Conservation (phyloP, 495 filamentous ascomycete genomes). For the Aspergillus affinis region DNA sequence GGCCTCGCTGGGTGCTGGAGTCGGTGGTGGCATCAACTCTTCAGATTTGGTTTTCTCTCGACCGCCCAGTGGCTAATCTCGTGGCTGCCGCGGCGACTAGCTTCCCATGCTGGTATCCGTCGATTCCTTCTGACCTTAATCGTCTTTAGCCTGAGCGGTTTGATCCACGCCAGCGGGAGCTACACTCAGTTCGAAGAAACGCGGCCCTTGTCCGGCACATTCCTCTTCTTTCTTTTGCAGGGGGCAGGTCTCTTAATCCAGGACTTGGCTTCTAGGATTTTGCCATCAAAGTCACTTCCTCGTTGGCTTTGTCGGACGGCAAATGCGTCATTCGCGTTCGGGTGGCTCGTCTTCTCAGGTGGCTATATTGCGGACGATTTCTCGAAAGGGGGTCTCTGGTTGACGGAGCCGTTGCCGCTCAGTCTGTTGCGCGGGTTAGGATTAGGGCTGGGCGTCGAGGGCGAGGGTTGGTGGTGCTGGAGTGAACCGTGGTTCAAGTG, state of each 20-base stretch:
- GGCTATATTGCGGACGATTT: constrained; percentile 61
- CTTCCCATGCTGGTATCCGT: constrained; percentile 18
- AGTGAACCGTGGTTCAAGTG: constrained; percentile 49
- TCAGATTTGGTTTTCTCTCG: constrained; percentile 68
- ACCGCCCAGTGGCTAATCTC: constrained; percentile 52
- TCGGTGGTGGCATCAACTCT: constrained; percentile 86
- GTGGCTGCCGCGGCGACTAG: constrained; percentile 26
- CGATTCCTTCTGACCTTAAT: constrained; percentile 36
- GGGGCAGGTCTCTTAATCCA: constrained; percentile 56
- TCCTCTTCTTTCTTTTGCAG: constrained; percentile 59
- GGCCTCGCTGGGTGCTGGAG: constrained; percentile 79
- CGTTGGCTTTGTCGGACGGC: constrained; percentile 39
- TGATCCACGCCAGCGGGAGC: constrained; percentile 60
- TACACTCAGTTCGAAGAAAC: constrained; percentile 50
- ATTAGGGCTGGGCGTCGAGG: constrained; percentile 47
- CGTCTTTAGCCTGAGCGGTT: constrained; percentile 59
- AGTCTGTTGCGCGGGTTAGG: constrained; percentile 57
- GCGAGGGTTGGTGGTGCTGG: constrained; percentile 60
- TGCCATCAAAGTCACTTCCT: constrained; percentile 29
- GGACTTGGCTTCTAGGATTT: constrained; percentile 23
- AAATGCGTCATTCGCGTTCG: constrained; percentile 52
- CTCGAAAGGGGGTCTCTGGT: constrained; percentile 57
- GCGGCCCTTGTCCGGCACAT: constrained; percentile 38
- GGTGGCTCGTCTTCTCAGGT: constrained; percentile 60
- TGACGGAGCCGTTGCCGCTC: constrained; percentile 68